Evolutionary conservation across 1,284 basidiomycete genomes (phyloP).

Genomic region (Vanrija pseudolonga): DNA sequence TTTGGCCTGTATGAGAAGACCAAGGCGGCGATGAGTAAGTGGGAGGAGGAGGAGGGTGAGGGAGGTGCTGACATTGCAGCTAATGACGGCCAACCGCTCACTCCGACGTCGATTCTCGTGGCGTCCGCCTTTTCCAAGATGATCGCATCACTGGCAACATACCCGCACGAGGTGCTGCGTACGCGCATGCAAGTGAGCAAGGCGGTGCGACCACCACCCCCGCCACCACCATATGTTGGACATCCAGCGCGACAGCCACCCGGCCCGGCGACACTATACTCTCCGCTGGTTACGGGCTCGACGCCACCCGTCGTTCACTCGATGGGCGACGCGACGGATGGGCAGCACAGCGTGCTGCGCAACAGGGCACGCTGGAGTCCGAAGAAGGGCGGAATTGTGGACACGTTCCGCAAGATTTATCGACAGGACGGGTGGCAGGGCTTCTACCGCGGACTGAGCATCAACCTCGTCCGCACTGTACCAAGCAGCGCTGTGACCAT

Average conservation of each 20-base stretch:
- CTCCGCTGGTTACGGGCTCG: conserved; percentile 28
- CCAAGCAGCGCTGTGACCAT: conserved; percentile 91
- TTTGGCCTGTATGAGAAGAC: conserved; percentile 93
- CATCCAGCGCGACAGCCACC: not conserved
- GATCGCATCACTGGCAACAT: conserved; percentile 87
- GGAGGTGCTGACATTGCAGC: conserved; percentile 16
- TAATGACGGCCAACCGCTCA: conserved; percentile 55
- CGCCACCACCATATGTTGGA: not conserved
- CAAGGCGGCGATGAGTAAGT: conserved; percentile 74
- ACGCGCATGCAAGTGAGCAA: conserved; percentile 74
- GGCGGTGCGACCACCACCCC: not conserved
- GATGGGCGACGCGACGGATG: not conserved
- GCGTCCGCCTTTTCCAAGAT: conserved; percentile 89
- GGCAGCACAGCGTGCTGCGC: conserved; percentile 2
- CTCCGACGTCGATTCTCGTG: conserved; percentile 67
- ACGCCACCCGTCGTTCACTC: conserved; percentile 2
- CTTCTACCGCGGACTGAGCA: conserved; percentile 82
- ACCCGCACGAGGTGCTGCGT: conserved; percentile 92
- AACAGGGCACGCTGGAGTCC: conserved; percentile 15
- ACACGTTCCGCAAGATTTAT: conserved; percentile 69
- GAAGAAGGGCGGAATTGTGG: conserved; percentile 57
- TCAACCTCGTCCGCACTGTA: conserved; percentile 87
- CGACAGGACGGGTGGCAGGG: conserved; percentile 77
- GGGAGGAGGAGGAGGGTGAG: not conserved
- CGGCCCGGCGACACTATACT: conserved; percentile 12